Percentiles rank a stretch among this genome's conserved stretches.
These are phyloP conservation scores for Pseudocercospora fijiensis DNA, from an alignment of 2,329 filamentous ascomycete species.

Conservation along the genomic window DNA sequence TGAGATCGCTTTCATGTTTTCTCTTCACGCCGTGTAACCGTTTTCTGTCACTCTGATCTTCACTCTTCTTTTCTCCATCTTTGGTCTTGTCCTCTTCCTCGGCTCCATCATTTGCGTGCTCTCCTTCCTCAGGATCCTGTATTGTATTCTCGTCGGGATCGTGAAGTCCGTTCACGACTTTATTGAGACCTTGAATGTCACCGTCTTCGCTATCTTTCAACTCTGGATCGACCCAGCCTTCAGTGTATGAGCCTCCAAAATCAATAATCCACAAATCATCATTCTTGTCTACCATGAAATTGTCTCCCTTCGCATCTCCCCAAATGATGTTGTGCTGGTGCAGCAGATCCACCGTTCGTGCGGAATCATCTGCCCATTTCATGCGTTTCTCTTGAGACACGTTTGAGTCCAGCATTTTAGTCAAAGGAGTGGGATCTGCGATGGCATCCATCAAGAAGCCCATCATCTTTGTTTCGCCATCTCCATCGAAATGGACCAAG, in stretches of 20 bases:
- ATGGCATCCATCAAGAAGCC: constrained; percentile 40
- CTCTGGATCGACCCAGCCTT: constrained; percentile 41
- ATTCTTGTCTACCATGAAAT: constrained; percentile 42
- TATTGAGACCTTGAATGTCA: constrained; percentile 36
- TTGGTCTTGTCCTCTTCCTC: constrained; percentile 8
- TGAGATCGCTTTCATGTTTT: not conserved
- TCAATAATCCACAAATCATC: constrained; percentile 43
- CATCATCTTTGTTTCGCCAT: constrained; percentile 31
- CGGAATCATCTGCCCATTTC: constrained; percentile 35
- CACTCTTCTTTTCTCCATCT: not conserved
- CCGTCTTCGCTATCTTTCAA: constrained; percentile 39
- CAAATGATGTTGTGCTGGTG: constrained; percentile 40
- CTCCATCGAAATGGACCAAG: constrained; percentile 29
- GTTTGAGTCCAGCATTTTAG: constrained; percentile 34
- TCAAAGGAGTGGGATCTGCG: constrained; percentile 35
- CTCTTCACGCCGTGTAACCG: not conserved
- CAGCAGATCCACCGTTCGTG: constrained; percentile 34
- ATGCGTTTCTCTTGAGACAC: constrained; percentile 35
- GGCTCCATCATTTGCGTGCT: constrained; percentile 8
- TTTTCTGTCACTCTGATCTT: not conserved
- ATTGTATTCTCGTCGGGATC: constrained; percentile 30
- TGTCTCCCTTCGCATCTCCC: constrained; percentile 45
- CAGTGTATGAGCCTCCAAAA: constrained; percentile 42
- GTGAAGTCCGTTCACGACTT: constrained; percentile 34
- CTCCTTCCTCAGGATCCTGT: constrained; percentile 18